These are phyloP conservation scores for Ichthyophthirius multifiliis DNA, from an alignment of 169 alveolate species.

Conservation along the genomic window DNA sequence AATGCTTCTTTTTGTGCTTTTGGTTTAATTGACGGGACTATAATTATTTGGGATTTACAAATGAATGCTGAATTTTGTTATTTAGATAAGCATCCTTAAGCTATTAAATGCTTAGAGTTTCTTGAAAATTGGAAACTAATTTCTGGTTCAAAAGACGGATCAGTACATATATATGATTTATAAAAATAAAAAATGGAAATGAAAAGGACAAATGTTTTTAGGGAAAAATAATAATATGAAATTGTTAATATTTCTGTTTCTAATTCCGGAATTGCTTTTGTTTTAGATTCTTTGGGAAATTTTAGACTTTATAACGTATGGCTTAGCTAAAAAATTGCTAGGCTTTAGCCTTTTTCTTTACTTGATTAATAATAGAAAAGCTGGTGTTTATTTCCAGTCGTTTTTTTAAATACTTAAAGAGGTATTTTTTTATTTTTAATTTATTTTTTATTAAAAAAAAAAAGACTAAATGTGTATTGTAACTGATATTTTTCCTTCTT, in stretches of 20 bases:
- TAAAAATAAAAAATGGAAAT: constrained; percentile 27
- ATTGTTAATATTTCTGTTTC: constrained; percentile 13
- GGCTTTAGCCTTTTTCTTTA: neutral
- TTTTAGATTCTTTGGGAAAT: constrained; percentile 20
- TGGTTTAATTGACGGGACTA: constrained; percentile 30
- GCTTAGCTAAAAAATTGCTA: constrained; percentile 41
- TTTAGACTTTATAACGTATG: constrained; percentile 29
- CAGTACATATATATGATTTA: constrained; percentile 32
- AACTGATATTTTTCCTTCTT: neutral
- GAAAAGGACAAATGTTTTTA: constrained; percentile 35
- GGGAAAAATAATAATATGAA: constrained; percentile 22
- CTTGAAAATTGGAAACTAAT: constrained; percentile 34
- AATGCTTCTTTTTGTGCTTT: neutral
- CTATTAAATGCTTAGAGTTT: constrained; percentile 11
- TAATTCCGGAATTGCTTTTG: constrained; percentile 40
- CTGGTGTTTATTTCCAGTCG: neutral
- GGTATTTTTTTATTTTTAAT: neutral
- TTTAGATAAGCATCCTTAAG: constrained; percentile 24
- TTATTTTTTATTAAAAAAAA: neutral
- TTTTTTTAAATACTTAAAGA: constrained; percentile 2
- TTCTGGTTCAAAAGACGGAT: constrained; percentile 36
- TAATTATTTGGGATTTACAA: constrained; percentile 20
- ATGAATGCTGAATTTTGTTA: constrained; percentile 13
- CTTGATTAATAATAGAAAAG: neutral
- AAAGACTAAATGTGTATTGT: neutral